Evolutionary conservation across 805 yeast species (phyloP).

Genomic region (Metschnikowia corniflorae): DNA sequence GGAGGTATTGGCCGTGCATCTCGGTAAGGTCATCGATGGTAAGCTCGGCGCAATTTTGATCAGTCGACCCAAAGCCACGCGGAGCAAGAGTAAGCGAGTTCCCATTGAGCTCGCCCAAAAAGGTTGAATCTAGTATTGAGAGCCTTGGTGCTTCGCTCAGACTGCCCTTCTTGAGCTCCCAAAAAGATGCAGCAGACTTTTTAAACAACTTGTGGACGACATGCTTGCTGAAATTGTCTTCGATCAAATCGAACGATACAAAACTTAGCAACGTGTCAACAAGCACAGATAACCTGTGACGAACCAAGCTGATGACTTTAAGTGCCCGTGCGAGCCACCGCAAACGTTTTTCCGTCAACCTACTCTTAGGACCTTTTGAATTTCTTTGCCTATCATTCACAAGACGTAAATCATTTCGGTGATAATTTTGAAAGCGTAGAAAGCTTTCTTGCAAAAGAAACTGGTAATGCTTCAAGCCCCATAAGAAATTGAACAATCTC

Average conservation of each 20-base stretch:
- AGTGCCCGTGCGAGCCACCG: slow-evolving; percentile 31
- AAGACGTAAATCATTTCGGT: slow-evolving; percentile 24
- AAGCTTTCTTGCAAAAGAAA: slow-evolving; percentile 42
- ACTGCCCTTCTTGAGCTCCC: slow-evolving; percentile 1
- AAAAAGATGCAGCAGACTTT: not conserved
- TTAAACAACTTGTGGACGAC: slow-evolving; percentile 23
- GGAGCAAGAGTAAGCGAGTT: slow-evolving; percentile 2
- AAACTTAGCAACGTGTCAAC: slow-evolving; percentile 39
- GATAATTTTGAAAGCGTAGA: slow-evolving; percentile 25
- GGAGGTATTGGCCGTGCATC: slow-evolving; percentile 14
- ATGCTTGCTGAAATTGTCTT: slow-evolving; percentile 30
- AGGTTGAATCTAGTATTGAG: slow-evolving; percentile 11
- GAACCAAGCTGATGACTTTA: slow-evolving; percentile 34
- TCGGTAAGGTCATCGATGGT: slow-evolving; percentile 17
- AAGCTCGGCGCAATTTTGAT: slow-evolving; percentile 10
- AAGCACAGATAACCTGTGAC: slow-evolving; percentile 40
- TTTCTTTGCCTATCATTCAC: slow-evolving; percentile 8
- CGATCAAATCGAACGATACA: slow-evolving; percentile 46
- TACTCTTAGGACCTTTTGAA: not conserved
- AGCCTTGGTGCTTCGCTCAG: slow-evolving; percentile 6
- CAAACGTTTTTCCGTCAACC: slow-evolving; percentile 2
- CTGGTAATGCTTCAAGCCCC: slow-evolving; percentile 69
- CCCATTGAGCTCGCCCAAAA: slow-evolving; percentile 3
- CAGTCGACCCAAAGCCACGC: not conserved
- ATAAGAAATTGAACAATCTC: slow-evolving; percentile 77